Base-by-base conservation (phyloP, 257 asterid species). In the Nicotiana obtusifolia region DNA sequence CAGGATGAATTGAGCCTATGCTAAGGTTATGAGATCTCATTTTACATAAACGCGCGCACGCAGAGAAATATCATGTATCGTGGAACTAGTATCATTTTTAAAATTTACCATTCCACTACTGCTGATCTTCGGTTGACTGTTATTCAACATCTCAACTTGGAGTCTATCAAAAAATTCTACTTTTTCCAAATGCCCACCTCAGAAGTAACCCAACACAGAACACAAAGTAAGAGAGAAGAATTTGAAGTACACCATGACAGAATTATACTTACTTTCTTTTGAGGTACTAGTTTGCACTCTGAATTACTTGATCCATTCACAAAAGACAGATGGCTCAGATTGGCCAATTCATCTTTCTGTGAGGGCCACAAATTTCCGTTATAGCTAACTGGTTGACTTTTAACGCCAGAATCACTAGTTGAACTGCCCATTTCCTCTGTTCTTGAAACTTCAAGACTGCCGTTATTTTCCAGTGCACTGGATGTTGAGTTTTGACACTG, bases 401-500 rank as follows among this genome's bases (percentile, higher is more conserved):
- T 67, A 84, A 82, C 59, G 68, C 81, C 78, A 76, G 91, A 80
- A 78, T 85, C 87, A 82, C 84, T 83, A 64, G 83, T 41, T 35
- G 90, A 86, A 53, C 80, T 79, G 82, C 85, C 37, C 19, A 78
- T 64, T 19, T 62, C 84, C 71, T 88, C 83, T 73, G 77, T 41
- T 83, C 75, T 84, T 4, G 83, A 77, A 49, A 82, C 82, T 59
- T 85, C 91, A n/a, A 85, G 81, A 54, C 80, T 83, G 84, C 57
- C 89, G 30, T 80, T 79, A 76, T 69, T 84, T 76, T 82, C 86
- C 80, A 77, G 82, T 22, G 85, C 66, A 80, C 66, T 87, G 61
- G 93, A 82, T 57, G 86, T 87, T 5, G 91, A 85, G 86, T 85
- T 84, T 67, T 92, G 81, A 84, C 85, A 87, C 85, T 83, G 80